These are phyloP conservation scores for Jamesozyma rosinii DNA, from an alignment of 805 yeast genomes.

Conservation along the genomic window DNA sequence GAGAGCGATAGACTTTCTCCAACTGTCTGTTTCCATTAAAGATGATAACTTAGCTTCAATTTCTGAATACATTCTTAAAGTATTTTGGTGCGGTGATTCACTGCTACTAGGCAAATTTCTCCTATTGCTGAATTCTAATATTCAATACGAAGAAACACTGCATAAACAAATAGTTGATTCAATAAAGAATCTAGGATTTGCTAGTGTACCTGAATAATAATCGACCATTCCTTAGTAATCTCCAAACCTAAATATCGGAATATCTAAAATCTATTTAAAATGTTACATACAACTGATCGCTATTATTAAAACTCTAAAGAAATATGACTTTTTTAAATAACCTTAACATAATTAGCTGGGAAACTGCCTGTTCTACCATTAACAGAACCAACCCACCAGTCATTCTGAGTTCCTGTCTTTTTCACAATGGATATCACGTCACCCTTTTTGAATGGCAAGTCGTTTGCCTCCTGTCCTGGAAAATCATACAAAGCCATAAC, in stretches of 20 bases:
- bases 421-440: conserved; percentile 82
- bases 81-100: conserved; percentile 30
- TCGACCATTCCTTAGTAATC: neutral
- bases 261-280: too few relatives aligned
- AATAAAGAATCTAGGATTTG: conserved; percentile 20
- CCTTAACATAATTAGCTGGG: conserved; percentile 84
- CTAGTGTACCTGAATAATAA: neutral
- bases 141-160: conserved; percentile 19
- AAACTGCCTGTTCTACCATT: conserved; percentile 84
- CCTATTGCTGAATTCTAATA: conserved; percentile 13
- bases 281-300: neutral
- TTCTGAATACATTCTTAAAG: conserved; percentile 31
- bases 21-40: conserved; percentile 29
- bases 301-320: neutral
- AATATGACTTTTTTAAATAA: neutral
- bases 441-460: conserved; percentile 86
- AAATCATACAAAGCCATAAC: conserved; percentile 86
- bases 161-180: conserved; percentile 24
- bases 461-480: conserved; percentile 90
- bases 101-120: conserved; percentile 16
- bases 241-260: neutral
- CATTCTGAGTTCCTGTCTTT: conserved; percentile 80
- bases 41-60: conserved; percentile 28
- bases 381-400: conserved; percentile 97
- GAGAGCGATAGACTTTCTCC: conserved; percentile 28